These are phyloP conservation scores for Cicer bijugum DNA, from an alignment of 306 rosid species.

Conservation along the genomic window DNA sequence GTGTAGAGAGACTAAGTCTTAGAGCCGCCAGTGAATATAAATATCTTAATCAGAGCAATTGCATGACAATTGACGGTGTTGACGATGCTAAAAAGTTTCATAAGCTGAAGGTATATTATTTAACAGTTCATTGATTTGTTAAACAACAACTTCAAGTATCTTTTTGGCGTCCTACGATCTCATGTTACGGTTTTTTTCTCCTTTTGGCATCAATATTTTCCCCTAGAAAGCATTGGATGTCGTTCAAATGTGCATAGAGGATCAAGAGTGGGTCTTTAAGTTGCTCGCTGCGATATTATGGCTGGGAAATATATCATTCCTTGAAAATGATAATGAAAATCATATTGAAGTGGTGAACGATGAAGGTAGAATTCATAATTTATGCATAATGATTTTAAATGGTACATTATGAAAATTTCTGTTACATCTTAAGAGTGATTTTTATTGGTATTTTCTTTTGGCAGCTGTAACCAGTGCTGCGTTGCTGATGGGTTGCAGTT, in stretches of 20 bases:
- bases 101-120: conserved; percentile 64
- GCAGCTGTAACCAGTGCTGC: conserved; percentile 80
- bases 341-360: conserved; percentile 74
- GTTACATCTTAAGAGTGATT: conserved; percentile 38
- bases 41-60: conserved; percentile 87
- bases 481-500: conserved; percentile 79
- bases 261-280: conserved; percentile 72
- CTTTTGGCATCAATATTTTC: conserved; percentile 32
- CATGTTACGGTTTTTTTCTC: background rate
- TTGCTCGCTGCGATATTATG: conserved; percentile 81
- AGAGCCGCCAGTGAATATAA: conserved; percentile 73
- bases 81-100: conserved; percentile 69
- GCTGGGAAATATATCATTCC: conserved; percentile 93
- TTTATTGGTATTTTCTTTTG: conserved; percentile 41
- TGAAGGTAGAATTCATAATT: conserved; percentile 67
- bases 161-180: conserved; percentile 32
- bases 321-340: conserved; percentile 65
- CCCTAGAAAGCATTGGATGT: conserved; percentile 74
- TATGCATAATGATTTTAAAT: conserved; percentile 33
- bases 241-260: conserved; percentile 67
- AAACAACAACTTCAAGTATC: conserved; percentile 26
- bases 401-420: conserved; percentile 15
- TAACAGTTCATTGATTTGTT: conserved; percentile 37
- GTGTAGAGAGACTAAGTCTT: conserved; percentile 79
- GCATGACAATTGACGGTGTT: conserved; percentile 72